Base-by-base conservation (phyloP, 2,329 filamentous ascomycete genomes). In the Teratosphaeria zuluensis region DNA sequence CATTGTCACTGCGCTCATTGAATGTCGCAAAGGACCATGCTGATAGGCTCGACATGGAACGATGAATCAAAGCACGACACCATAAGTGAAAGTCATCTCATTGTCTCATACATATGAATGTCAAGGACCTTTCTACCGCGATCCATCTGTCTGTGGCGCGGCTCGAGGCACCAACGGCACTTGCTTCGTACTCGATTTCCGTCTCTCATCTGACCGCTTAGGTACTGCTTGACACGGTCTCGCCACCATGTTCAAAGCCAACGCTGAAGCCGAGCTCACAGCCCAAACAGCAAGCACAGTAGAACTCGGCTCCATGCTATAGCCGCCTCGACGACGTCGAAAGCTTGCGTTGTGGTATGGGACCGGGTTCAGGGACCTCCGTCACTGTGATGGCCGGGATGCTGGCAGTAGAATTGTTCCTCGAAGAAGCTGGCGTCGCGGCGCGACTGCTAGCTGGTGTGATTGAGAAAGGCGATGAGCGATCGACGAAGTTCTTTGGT, bases 211-310 rank as follows among this genome's bases (percentile, higher is more conserved):
- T 7, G 11, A 30, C 16, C 16, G 32, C 28, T 21, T 32, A 16
- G 52, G 54, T 21, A 16, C 24, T 16, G 21, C 38, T 30, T 33
- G 33, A 35, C 24, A 30, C 14, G 55, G 55, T 51, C 55, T 16
- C 24, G 55, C 55, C 19, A 24, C 55, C n/a, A 56, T 24, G 21
- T 48, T 56, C 21, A 56, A 33, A 6, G 55, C 55, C 28, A 56
- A 14, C 33, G 55, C 55, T 12, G 55, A 56, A 12, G 32, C 28
- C 24, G 55, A 56, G 14, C 32, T 46, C 19, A 56, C 35, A 19
- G 35, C 55, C 55, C 55, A 56, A 8, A 56, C 28, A 14, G 38
- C 28, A 38, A 56, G 19, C 14, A 56, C 12, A 21, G 21, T n/a
- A 19, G 42, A 31, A 8, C 12, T 9, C 6, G 24, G 21, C 55